Percentiles rank a stretch among this genome's conserved stretches.
Conservation (phyloP, 306 rosid genomes). For the Clitoria ternatea region DNA sequence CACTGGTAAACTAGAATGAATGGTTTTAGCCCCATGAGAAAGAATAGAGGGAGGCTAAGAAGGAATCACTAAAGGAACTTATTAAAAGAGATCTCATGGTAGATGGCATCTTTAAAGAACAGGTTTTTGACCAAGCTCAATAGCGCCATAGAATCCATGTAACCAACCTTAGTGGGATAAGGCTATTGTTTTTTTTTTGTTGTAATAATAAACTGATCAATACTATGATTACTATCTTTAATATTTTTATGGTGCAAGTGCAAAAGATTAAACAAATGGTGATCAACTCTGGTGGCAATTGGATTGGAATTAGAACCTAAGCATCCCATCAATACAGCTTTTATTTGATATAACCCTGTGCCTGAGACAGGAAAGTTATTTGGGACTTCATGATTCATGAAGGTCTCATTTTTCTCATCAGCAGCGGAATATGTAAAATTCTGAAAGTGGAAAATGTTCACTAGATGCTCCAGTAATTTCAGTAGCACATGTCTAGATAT, state of each 20-base stretch:
- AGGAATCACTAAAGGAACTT: too few relatives aligned
- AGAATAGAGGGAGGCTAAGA: too few relatives aligned
- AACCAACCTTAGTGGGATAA: too few relatives aligned
- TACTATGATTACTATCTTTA: not conserved
- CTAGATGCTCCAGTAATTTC: not conserved
- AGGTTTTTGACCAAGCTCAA: too few relatives aligned
- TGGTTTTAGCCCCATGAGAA: too few relatives aligned
- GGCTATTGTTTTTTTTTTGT: too few relatives aligned
- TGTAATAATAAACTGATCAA: not conserved
- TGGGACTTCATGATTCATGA: not conserved
- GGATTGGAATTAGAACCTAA: not conserved
- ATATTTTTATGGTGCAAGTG: not conserved
- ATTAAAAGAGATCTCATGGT: too few relatives aligned
- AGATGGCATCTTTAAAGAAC: too few relatives aligned
- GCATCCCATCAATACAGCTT: slow-evolving; percentile 10
- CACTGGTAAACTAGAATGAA: too few relatives aligned
- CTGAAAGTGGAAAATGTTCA: not conserved
- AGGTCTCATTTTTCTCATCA: not conserved
- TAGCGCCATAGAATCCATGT: too few relatives aligned
- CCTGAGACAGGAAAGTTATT: not conserved
- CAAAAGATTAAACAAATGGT: not conserved
- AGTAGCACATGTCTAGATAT: not conserved
- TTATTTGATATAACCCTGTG: not conserved
- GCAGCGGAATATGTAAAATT: not conserved
- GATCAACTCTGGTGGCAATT: not conserved